Conservation (phyloP, 2,329 filamentous ascomycete genomes). For the Dryadomyces quercus-mongolicae region DNA sequence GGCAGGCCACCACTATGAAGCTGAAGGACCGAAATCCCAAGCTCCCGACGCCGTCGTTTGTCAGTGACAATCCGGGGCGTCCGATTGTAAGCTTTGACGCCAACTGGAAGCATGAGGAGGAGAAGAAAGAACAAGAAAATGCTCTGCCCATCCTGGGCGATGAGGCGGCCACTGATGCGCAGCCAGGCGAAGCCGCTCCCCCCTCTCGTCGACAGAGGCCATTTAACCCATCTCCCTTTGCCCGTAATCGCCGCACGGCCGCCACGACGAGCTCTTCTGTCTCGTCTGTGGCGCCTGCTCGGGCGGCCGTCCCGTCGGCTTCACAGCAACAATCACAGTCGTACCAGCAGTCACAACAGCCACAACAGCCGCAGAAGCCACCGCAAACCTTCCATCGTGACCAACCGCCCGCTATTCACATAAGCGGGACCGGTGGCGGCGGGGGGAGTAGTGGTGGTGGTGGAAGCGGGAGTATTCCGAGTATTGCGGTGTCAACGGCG, state of each 20-base stretch:
- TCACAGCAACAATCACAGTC: conserved; percentile 13
- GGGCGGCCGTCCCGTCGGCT: conserved; percentile 20
- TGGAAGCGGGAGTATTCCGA: conserved; percentile 24
- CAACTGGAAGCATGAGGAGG: conserved; percentile 51
- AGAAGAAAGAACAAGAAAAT: neutral
- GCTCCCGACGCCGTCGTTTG: conserved; percentile 76
- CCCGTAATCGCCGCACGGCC: conserved; percentile 11
- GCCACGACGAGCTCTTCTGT: conserved; percentile 38
- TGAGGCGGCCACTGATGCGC: conserved; percentile 56
- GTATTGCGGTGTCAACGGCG: conserved; percentile 33
- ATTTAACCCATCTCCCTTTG: conserved; percentile 2
- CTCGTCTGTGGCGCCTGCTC: conserved; percentile 37
- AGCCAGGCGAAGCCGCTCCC: conserved; percentile 35
- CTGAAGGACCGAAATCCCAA: conserved; percentile 77
- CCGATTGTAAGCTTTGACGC: conserved; percentile 96
- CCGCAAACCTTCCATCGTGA: neutral
- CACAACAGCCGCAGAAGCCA: conserved; percentile 17
- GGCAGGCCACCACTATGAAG: conserved; percentile 79
- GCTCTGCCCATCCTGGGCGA: conserved; percentile 29
- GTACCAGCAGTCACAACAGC: conserved; percentile 1
- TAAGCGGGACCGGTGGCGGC: conserved; percentile 20
- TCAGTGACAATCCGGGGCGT: conserved; percentile 80
- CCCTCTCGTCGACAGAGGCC: neutral
- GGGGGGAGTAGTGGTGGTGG: neutral
- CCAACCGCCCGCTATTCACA: conserved; percentile 30